Evolutionary conservation across 208 protist genomes (phyloP).

Genomic region (Leishmania guyanensis): DNA sequence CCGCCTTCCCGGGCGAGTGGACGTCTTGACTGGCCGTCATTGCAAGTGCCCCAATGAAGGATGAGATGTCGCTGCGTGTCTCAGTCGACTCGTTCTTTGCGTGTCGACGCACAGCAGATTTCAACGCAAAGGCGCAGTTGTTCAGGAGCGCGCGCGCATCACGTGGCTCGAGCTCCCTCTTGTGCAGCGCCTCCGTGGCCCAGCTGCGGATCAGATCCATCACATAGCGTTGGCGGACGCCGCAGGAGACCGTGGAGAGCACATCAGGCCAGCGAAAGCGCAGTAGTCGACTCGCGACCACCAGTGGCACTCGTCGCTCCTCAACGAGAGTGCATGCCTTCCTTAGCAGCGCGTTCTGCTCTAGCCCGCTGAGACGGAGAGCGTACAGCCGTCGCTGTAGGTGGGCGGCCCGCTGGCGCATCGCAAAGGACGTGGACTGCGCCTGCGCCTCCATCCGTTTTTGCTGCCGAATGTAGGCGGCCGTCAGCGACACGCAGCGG

Average conservation of each 20-base stretch:
- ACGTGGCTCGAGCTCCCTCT: conserved; percentile 18
- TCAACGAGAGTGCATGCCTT: conserved; percentile 39
- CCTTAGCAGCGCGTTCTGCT: conserved; percentile 34
- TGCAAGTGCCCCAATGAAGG: conserved; percentile 59
- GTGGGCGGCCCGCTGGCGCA: conserved; percentile 10
- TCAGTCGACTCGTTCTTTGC: background rate
- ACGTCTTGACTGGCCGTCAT: conserved; percentile 43
- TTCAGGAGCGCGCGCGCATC: conserved; percentile 54
- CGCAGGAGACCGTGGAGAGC: conserved; percentile 29
- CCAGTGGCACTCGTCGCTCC: conserved; percentile 39
- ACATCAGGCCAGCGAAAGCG: conserved; percentile 43
- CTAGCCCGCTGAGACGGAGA: conserved; percentile 9
- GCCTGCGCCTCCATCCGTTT: conserved; percentile 9
- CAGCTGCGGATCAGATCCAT: conserved; percentile 38
- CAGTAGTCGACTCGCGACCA: conserved; percentile 55
- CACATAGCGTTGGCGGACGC: conserved; percentile 44
- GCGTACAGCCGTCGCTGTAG: background rate
- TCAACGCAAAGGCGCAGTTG: conserved; percentile 39
- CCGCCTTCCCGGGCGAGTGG: conserved; percentile 27
- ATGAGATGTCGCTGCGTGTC: background rate
- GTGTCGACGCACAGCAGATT: background rate
- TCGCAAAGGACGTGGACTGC: background rate
- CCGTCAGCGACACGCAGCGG: conserved; percentile 23
- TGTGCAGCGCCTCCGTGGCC: conserved; percentile 41
- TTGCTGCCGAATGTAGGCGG: conserved; percentile 32